Percentiles rank a stretch among this genome's conserved stretches.
phyloP scores from a whole-genome alignment of 1,284 basidiomycete genomes.

The Rhizoctonia solani region DNA sequence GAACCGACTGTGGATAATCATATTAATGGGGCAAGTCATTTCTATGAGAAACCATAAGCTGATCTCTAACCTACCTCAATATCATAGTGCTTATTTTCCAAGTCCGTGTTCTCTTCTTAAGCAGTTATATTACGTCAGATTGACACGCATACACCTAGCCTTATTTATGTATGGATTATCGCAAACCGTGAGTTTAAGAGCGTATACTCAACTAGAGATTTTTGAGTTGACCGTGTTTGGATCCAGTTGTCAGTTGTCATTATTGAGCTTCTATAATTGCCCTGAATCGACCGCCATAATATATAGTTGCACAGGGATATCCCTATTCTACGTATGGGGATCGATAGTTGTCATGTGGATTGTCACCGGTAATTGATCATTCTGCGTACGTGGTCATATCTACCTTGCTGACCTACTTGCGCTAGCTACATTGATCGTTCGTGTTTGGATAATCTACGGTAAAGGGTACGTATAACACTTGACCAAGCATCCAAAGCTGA shows the following conservation, averaged over 20 bases:
- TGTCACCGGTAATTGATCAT: background rate
- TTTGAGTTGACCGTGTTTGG: background rate
- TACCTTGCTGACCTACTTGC: background rate
- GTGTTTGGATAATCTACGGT: slow-evolving; percentile 14
- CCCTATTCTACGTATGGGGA: slow-evolving; percentile 11
- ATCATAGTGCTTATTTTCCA: background rate
- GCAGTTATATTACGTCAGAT: background rate
- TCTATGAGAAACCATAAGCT: background rate
- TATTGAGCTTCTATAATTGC: background rate
- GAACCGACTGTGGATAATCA: background rate
- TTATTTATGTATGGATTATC: slow-evolving; percentile 9
- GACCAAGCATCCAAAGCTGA: background rate
- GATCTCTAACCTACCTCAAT: background rate
- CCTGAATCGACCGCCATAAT: background rate
- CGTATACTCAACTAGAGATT: background rate
- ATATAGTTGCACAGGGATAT: background rate
- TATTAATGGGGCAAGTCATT: background rate
- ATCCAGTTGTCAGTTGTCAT: slow-evolving; percentile 5
- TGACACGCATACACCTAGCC: background rate
- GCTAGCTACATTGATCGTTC: slow-evolving; percentile 5
- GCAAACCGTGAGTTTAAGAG: background rate
- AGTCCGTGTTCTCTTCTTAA: background rate
- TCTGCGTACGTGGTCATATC: background rate
- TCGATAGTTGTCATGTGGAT: background rate
- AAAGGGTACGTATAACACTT: background rate